Evolutionary conservation across 345 rosid genomes (phyloP).

Genomic region (Lenwebbia sp.): DNA sequence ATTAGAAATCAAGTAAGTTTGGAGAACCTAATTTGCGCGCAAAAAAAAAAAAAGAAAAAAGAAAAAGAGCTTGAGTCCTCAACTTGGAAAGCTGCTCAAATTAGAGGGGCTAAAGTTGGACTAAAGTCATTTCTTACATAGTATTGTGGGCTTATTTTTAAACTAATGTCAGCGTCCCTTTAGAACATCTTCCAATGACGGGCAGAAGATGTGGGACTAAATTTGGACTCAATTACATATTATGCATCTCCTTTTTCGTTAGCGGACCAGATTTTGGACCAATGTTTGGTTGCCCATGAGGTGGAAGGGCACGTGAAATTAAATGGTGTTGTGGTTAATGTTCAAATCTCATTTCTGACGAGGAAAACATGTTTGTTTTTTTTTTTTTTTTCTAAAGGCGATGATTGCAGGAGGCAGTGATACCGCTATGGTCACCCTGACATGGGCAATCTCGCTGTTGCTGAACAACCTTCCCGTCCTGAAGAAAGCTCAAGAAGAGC

Average conservation of each 20-base stretch:
- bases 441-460: constrained; percentile 1
- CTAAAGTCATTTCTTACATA: not conserved
- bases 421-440: not conserved
- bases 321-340: not conserved
- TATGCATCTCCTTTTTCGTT: not conserved
- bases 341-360: not conserved
- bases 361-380: not conserved
- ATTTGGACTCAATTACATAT: not conserved
- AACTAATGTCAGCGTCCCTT: not conserved
- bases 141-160: not conserved
- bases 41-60: no score
- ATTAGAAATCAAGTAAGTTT: no score
- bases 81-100: not conserved
- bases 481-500: constrained; percentile 4
- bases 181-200: not conserved
- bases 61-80: not conserved
- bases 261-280: not conserved
- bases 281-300: not conserved
- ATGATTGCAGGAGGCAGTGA: constrained; percentile 1
- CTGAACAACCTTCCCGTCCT: constrained; percentile 4
- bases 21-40: not conserved
- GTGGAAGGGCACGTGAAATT: not conserved
- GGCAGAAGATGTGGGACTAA: not conserved
- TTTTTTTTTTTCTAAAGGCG: not conserved
- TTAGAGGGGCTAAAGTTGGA: not conserved